A percentile compares a stretch with the other conserved stretches of the same genome.
Evolutionary conservation across 2,329 filamentous ascomycete species (phyloP).

Genomic region (Calonectria honghensis): DNA sequence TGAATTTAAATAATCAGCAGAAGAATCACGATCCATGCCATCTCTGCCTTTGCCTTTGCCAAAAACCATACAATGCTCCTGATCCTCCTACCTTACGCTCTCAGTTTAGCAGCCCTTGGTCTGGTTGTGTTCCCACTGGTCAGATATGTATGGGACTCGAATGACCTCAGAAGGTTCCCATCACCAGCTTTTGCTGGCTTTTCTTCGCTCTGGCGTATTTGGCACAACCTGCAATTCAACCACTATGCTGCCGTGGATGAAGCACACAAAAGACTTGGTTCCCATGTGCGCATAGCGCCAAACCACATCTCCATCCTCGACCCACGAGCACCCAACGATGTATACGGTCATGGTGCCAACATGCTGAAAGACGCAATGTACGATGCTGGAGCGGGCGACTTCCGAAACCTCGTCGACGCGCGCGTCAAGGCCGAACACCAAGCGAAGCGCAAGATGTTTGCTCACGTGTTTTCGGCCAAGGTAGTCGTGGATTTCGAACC

Average conservation of each 20-base stretch:
- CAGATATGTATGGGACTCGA: neutral
- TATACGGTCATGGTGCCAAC: slow-evolving; percentile 37
- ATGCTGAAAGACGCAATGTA: slow-evolving; percentile 38
- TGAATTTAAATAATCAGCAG: neutral
- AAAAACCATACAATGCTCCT: neutral
- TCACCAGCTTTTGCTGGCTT: slow-evolving; percentile 15
- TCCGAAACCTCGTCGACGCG: slow-evolving; percentile 24
- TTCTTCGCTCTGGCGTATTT: slow-evolving; percentile 19
- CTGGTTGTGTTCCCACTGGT: neutral
- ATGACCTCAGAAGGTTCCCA: slow-evolving; percentile 32
- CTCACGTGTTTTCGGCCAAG: slow-evolving; percentile 35
- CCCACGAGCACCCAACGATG: slow-evolving; percentile 13
- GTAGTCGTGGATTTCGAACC: slow-evolving; percentile 29
- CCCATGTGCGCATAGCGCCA: slow-evolving; percentile 38
- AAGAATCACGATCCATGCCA: neutral
- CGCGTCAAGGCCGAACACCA: slow-evolving; percentile 36
- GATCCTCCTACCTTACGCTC: neutral
- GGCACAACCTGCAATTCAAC: slow-evolving; percentile 16
- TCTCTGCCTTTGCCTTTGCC: neutral
- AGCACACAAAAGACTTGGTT: slow-evolving; percentile 27
- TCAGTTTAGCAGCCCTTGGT: neutral
- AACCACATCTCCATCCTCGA: slow-evolving; percentile 37
- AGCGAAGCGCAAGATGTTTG: slow-evolving; percentile 34
- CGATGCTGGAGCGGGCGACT: slow-evolving; percentile 31
- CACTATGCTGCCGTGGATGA: slow-evolving; percentile 30